Evolutionary conservation across 148 eudicot genomes (phyloP), one percentile per base, ranked within the genome.

Genomic region (Rhododendron henanense): DNA sequence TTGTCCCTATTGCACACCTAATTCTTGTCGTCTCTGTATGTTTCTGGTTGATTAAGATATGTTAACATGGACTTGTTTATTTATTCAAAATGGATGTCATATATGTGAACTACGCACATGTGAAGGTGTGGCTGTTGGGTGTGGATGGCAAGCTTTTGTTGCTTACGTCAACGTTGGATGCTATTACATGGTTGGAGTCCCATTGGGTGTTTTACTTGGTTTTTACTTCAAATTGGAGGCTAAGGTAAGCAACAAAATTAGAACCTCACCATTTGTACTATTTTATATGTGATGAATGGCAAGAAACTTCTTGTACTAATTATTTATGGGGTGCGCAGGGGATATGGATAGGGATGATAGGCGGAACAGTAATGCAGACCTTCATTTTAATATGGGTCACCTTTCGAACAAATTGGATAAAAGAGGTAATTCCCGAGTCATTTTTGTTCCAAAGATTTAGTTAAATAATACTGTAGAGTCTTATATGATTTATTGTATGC

Each of bases 321-420:
- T 51, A 51, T 13, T 51, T 51, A 10, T 51, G 55, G 16, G 0
- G 50, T 51, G 55, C 13, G 55, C 16, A 51, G 55, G 55, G 55
- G 15, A 51, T 51, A 81, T 90, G 91, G 91, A 23, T 63, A 9
- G 91, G 91, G 25, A 86, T 90, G 88, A 33, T 90, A 6, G 87
- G 90, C 0, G 90, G 90, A 6, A 90, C 88, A 31, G 13, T 87
- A 53, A 86, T 88, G 89, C 90, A 90, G 28, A 88, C 92, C 1
- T 2, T 90, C 59, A 88, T 90, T 79, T 82, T 90, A 73, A 4
- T 87, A 21, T 88, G 90, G 89, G 75, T 78, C 21, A 88, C 87
- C 1, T 53, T 25, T 74, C 90, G 87, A 83, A 90, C 89, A 2
- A 86, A 90, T 33, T 90, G 92, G 90, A 79, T 74, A 16, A 82